Conservation (phyloP, 495 filamentous ascomycete species). For the Aspergillus saccharolyticus region DNA sequence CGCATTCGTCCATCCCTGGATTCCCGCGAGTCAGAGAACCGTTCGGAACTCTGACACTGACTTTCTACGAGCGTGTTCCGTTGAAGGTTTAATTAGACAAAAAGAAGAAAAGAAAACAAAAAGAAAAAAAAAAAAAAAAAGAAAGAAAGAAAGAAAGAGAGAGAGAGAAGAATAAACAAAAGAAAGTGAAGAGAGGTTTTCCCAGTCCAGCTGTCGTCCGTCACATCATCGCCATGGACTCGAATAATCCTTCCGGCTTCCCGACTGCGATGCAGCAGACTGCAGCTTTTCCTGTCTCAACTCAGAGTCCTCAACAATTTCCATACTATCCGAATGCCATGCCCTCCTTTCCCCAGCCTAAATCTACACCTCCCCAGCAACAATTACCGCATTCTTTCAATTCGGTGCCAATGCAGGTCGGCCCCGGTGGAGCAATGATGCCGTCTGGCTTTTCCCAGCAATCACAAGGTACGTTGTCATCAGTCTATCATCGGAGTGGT, state of each 20-base stretch:
- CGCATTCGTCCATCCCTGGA: slow-evolving; percentile 23
- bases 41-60: background rate
- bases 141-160: too few relatives aligned
- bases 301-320: slow-evolving; percentile 36
- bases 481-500: slow-evolving; percentile 6
- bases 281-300: slow-evolving; percentile 36
- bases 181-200: too few relatives aligned
- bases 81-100: background rate
- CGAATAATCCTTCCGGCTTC: slow-evolving; percentile 37
- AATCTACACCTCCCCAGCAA: slow-evolving; percentile 23
- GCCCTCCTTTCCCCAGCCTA: slow-evolving; percentile 37
- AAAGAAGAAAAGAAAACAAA: background rate
- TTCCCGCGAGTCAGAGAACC: slow-evolving; percentile 18
- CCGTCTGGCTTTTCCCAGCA: slow-evolving; percentile 37
- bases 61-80: background rate
- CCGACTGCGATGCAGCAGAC: slow-evolving; percentile 26
- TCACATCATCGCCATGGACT: slow-evolving; percentile 31
- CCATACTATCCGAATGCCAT: slow-evolving; percentile 40
- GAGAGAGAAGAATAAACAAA: background rate
- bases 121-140: background rate
- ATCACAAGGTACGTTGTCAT: slow-evolving; percentile 34
- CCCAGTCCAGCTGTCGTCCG: background rate
- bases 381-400: slow-evolving; percentile 36
- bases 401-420: slow-evolving; percentile 38
- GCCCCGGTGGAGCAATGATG: slow-evolving; percentile 43